Percentiles rank a stretch among this genome's conserved stretches.
Conservation (phyloP, 148 eudicot genomes). For the Cornus florida region DNA sequence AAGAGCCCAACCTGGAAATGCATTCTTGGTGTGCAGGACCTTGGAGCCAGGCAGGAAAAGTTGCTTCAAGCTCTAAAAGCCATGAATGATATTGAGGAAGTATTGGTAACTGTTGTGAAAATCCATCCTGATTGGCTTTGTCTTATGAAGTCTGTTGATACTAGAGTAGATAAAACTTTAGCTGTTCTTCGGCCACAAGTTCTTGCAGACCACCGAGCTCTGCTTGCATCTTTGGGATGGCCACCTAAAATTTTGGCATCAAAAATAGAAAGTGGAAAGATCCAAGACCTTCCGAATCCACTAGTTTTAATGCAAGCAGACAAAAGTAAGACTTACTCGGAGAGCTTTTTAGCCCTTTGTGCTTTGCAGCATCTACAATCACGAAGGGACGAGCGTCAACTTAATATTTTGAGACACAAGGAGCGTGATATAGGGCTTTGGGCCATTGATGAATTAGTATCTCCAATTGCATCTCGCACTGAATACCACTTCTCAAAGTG, state of each 20-base stretch:
- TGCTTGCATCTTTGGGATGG: slow-evolving; percentile 52
- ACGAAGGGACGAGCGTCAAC: slow-evolving; percentile 35
- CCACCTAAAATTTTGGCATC: slow-evolving; percentile 43
- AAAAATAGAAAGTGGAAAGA: slow-evolving; percentile 18
- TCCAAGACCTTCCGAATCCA: slow-evolving; percentile 41
- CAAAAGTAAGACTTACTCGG: slow-evolving; percentile 41
- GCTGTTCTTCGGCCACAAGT: slow-evolving; percentile 47
- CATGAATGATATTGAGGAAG: slow-evolving; percentile 35
- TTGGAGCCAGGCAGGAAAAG: slow-evolving; percentile 25
- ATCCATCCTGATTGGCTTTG: slow-evolving; percentile 36
- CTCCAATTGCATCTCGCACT: slow-evolving; percentile 49
- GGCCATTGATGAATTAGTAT: slow-evolving; percentile 56
- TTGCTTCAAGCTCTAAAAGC: slow-evolving; percentile 36
- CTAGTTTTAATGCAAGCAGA: slow-evolving; percentile 44
- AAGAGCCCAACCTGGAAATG: neutral
- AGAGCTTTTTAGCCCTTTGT: slow-evolving; percentile 50
- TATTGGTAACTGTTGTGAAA: slow-evolving; percentile 27
- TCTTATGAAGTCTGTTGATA: slow-evolving; percentile 44
- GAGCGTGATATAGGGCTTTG: slow-evolving; percentile 38
- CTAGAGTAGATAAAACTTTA: slow-evolving; percentile 42
- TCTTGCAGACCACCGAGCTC: slow-evolving; percentile 49
- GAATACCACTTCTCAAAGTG: slow-evolving; percentile 53
- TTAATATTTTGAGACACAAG: slow-evolving; percentile 16
- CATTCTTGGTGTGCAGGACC: slow-evolving; percentile 27
- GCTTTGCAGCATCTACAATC: slow-evolving; percentile 50